Conservation (phyloP, 257 asterid genomes). For the Nicotiana tomentosiformis region DNA sequence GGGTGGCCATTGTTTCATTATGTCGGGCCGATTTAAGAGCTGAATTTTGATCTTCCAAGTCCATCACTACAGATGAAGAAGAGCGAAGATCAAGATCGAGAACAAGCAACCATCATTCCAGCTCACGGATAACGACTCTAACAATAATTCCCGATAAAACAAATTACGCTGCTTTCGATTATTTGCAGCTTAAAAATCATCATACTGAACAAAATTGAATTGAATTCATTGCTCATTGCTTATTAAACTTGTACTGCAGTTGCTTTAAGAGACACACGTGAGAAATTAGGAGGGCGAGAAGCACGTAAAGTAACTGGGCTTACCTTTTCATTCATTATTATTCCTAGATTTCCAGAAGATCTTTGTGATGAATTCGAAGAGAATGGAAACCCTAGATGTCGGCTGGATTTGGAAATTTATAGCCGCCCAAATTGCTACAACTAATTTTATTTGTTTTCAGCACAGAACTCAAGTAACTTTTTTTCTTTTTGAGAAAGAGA, state of each 20-base stretch:
- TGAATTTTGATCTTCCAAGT: constrained; percentile 32
- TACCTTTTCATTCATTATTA: constrained; percentile 27
- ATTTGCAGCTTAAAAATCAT: background rate
- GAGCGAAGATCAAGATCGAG: constrained; percentile 59
- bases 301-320: constrained; percentile 10
- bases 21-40: constrained; percentile 39
- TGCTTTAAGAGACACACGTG: background rate
- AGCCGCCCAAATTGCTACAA: background rate
- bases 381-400: constrained; percentile 21
- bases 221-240: background rate
- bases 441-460: background rate
- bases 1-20: constrained; percentile 23
- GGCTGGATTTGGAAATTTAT: constrained; percentile 12
- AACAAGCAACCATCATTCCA: constrained; percentile 54
- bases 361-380: constrained; percentile 10
- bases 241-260: background rate
- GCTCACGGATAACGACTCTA: constrained; percentile 13
- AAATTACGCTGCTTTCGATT: background rate
- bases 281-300: background rate
- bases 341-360: constrained; percentile 1
- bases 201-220: background rate
- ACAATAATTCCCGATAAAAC: background rate
- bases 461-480: background rate
- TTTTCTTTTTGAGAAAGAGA: background rate
- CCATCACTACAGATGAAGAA: constrained; percentile 27